phyloP scores from a whole-genome alignment of 139 green algal genomes.

The Coelastrella sp. region DNA sequence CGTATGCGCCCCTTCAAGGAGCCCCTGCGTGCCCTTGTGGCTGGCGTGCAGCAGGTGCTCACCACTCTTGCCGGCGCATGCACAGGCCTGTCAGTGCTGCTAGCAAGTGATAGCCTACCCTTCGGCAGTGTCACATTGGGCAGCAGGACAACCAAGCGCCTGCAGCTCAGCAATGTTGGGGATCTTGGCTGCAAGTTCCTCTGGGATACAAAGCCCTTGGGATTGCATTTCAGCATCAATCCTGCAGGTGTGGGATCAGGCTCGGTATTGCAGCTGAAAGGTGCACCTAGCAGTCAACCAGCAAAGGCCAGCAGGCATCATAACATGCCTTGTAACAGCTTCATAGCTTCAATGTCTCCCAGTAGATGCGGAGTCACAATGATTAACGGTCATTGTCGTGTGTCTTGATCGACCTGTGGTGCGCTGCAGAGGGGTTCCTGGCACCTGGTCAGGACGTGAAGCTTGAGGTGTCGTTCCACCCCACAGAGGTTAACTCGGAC shows the following conservation, averaged over 20 bases:
- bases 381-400: no score
- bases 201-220: conserved; percentile 66
- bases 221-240: conserved; percentile 73
- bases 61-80: conserved; percentile 74
- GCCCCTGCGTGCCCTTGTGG: conserved; percentile 65
- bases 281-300: no score
- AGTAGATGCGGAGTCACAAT: neutral
- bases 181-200: conserved; percentile 79
- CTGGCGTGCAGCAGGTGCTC: conserved; percentile 62
- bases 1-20: conserved; percentile 71
- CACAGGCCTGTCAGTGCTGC: conserved; percentile 75
- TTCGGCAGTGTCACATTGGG: conserved; percentile 82
- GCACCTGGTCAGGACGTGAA: conserved; percentile 76
- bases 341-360: neutral
- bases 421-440: conserved; percentile 69
- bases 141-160: conserved; percentile 65
- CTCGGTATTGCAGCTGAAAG: no score
- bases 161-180: conserved; percentile 84
- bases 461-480: conserved; percentile 88
- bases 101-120: conserved; percentile 75
- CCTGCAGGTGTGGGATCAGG: conserved; percentile 47
- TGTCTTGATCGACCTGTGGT: no score
- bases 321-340: neutral
- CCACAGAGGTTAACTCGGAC: conserved; percentile 65
- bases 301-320: no score